These are phyloP conservation scores for Colletotrichum shisoi DNA, from an alignment of 2,329 filamentous ascomycete species.

Conservation along the genomic window DNA sequence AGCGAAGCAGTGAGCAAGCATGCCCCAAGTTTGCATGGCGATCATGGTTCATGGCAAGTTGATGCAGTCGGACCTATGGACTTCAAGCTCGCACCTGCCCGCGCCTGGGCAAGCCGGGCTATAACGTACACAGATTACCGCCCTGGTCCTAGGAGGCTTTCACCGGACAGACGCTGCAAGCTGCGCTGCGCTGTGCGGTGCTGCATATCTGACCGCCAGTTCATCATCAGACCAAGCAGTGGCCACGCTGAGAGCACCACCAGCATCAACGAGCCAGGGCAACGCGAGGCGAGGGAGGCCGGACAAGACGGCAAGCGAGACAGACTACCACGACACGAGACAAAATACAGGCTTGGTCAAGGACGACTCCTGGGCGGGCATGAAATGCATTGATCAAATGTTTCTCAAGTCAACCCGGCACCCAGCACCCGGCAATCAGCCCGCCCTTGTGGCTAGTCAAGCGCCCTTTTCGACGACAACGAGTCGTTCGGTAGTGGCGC, in stretches of 20 bases:
- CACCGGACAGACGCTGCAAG: conserved; percentile 40
- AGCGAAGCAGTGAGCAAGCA: conserved; percentile 36
- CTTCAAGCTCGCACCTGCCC: conserved; percentile 32
- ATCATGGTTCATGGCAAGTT: conserved; percentile 55
- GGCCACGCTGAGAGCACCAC: conserved; percentile 26
- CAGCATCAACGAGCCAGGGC: conserved; percentile 22
- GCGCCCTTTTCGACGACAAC: conserved; percentile 9
- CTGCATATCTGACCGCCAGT: conserved; percentile 59
- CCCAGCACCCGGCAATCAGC: neutral
- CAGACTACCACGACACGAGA: conserved; percentile 23
- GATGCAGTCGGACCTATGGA: conserved; percentile 43
- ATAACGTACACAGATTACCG: conserved; percentile 39
- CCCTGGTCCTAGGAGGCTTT: conserved; percentile 42
- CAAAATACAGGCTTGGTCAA: conserved; percentile 16
- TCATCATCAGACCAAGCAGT: conserved; percentile 47
- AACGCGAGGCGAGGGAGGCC: conserved; percentile 20
- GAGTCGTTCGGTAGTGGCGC: conserved; percentile 38
- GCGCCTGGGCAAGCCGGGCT: conserved; percentile 26
- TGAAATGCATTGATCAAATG: conserved; percentile 37
- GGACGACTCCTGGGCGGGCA: conserved; percentile 26
- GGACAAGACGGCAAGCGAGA: conserved; percentile 17
- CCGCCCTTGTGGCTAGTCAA: conserved; percentile 19
- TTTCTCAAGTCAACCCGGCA: conserved; percentile 28
- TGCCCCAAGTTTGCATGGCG: conserved; percentile 41
- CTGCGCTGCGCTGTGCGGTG: conserved; percentile 41